Evolutionary conservation across 768 basidiomycete species (phyloP).

Genomic region (Sporobolomyces roseus): DNA sequence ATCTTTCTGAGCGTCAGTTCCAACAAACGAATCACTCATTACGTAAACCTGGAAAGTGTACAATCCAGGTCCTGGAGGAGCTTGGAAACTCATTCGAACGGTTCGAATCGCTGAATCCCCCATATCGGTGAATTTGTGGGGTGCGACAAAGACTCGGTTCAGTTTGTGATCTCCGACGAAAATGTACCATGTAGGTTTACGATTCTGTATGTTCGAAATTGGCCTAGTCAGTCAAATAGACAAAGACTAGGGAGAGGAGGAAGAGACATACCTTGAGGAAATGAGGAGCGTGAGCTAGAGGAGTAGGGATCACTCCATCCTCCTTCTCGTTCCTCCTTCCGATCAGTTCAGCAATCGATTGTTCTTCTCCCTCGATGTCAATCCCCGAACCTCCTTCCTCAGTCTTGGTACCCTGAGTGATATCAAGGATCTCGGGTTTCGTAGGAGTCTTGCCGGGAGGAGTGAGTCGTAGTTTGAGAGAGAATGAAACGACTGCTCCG

Average conservation of each 20-base stretch:
- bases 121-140: slow-evolving; percentile 50
- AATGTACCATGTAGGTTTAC: slow-evolving; percentile 85
- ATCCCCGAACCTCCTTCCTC: slow-evolving; percentile 30
- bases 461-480: slow-evolving; percentile 72
- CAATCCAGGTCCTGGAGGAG: slow-evolving; percentile 73
- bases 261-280: slow-evolving; percentile 73
- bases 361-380: slow-evolving; percentile 55
- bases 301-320: slow-evolving; percentile 44
- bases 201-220: slow-evolving; percentile 55
- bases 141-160: slow-evolving; percentile 47
- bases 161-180: slow-evolving; percentile 46
- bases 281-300: slow-evolving; percentile 77
- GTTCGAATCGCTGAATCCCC: slow-evolving; percentile 64
- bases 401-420: slow-evolving; percentile 47
- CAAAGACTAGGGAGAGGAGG: neutral
- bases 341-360: slow-evolving; percentile 69
- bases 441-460: slow-evolving; percentile 53
- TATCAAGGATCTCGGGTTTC: slow-evolving; percentile 45
- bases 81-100: slow-evolving; percentile 92
- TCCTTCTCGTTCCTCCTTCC: slow-evolving; percentile 58
- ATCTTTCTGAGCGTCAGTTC: slow-evolving; percentile 67
- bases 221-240: too few relatives aligned
- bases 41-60: slow-evolving; percentile 86
- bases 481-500: slow-evolving; percentile 77
- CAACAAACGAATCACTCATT: slow-evolving; percentile 82